These are phyloP conservation scores for Claviceps lovelessii DNA, from an alignment of 2,329 filamentous ascomycete species.

Conservation along the genomic window DNA sequence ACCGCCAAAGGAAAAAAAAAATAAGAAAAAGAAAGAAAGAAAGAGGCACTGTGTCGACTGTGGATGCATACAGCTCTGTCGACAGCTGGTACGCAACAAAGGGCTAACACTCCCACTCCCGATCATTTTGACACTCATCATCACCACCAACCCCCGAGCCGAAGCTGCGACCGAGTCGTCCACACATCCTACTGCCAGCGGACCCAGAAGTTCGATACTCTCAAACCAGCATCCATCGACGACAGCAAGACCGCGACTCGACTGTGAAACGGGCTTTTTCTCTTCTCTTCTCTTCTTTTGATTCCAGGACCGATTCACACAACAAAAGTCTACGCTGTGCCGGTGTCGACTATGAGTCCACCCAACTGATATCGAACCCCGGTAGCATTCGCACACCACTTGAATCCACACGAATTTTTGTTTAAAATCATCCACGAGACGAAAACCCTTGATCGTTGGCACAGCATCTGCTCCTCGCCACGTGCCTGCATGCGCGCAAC, in stretches of 20 bases:
- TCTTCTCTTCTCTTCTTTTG: neutral
- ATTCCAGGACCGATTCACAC: neutral
- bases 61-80: neutral
- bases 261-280: neutral
- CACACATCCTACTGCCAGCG: neutral
- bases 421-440: neutral
- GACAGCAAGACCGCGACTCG: neutral
- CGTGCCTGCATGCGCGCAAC: slow-evolving; percentile 5
- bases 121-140: neutral
- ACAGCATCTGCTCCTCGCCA: neutral
- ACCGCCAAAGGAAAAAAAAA: neutral
- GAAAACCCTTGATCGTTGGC: neutral
- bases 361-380: slow-evolving; percentile 7
- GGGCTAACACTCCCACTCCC: neutral
- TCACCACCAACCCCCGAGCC: neutral
- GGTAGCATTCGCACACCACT: slow-evolving; percentile 1
- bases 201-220: neutral
- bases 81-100: neutral
- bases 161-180: neutral
- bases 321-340: neutral
- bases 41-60: neutral
- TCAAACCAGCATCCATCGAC: neutral
- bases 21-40: neutral
- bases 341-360: slow-evolving; percentile 11
- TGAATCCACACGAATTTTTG: neutral